Percentiles rank a stretch among this genome's conserved stretches.
phyloP scores from a whole-genome alignment of 2,329 filamentous ascomycete species.

The Ploettnerulaceae sp. region DNA sequence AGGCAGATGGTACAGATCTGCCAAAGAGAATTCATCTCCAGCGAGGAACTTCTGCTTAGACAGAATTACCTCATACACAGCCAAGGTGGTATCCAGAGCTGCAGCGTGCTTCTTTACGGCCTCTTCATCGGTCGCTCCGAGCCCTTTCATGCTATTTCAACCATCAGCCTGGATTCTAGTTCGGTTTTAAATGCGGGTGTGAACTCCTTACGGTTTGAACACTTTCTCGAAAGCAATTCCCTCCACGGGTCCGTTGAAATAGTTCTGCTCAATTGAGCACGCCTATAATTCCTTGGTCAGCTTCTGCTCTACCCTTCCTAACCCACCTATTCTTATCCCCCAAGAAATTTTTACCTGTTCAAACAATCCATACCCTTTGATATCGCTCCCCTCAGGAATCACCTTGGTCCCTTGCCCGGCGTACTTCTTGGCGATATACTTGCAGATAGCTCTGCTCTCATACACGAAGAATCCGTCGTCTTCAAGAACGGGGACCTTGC shows the following conservation, averaged over 20 bases:
- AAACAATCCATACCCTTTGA: conserved; percentile 26
- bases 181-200: no score
- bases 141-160: conserved; percentile 8
- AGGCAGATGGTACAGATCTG: conserved; percentile 29
- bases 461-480: conserved; percentile 34
- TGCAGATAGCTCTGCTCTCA: conserved; percentile 35
- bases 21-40: conserved; percentile 28
- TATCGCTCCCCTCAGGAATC: conserved; percentile 25
- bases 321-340: neutral
- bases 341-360: conserved; percentile 23
- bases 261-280: conserved; percentile 29
- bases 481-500: conserved; percentile 35
- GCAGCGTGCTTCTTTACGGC: conserved; percentile 10
- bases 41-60: conserved; percentile 28
- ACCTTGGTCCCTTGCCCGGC: conserved; percentile 27
- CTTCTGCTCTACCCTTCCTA: neutral
- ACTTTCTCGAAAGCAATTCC: conserved; percentile 22
- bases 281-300: conserved; percentile 12
- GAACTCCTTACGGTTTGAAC: conserved; percentile 24
- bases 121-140: conserved; percentile 16
- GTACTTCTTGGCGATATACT: conserved; percentile 32
- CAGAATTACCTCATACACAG: conserved; percentile 28
- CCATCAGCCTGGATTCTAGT: neutral
- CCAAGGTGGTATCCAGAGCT: conserved; percentile 21
- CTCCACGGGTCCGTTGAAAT: conserved; percentile 20